Evolutionary conservation across 139 green algal species (phyloP).

Genomic region (Chlamydomonas schloesseri): DNA sequence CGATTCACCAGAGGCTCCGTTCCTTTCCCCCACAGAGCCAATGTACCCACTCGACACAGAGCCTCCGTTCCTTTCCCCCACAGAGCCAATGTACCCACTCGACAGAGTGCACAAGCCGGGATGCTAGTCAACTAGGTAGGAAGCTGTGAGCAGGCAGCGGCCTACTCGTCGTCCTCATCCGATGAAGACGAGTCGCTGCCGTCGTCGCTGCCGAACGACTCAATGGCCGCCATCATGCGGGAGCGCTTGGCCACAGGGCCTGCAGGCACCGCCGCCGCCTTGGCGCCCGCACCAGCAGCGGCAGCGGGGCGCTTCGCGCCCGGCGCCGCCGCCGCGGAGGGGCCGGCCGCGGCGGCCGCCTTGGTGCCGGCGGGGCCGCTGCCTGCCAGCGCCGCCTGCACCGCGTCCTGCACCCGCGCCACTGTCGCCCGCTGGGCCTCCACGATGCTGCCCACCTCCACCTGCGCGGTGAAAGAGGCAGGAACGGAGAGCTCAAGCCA

Average conservation of each 20-base stretch:
- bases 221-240: constrained; percentile 57
- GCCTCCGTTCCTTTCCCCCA: too few species aligned
- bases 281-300: neutral
- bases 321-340: neutral
- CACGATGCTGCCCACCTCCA: constrained; percentile 65
- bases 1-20: too few species aligned
- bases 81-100: too few species aligned
- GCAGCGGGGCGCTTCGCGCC: constrained; percentile 10
- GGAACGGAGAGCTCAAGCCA: too few species aligned
- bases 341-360: neutral
- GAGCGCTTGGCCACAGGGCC: constrained; percentile 10
- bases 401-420: constrained; percentile 53
- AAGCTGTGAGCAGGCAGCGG: too few species aligned
- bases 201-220: constrained; percentile 33
- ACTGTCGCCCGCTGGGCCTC: constrained; percentile 53
- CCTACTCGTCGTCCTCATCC: neutral
- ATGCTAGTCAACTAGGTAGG: too few species aligned
- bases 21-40: too few species aligned
- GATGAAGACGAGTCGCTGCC: neutral
- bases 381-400: constrained; percentile 50
- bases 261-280: neutral
- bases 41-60: too few species aligned
- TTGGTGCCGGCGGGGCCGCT: neutral
- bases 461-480: too few species aligned
- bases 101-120: too few species aligned